Evolutionary conservation across 2,329 filamentous ascomycete species (phyloP), one percentile per base, ranked within the genome.

Genomic region (Pseudogymnoascus verrucosus): DNA sequence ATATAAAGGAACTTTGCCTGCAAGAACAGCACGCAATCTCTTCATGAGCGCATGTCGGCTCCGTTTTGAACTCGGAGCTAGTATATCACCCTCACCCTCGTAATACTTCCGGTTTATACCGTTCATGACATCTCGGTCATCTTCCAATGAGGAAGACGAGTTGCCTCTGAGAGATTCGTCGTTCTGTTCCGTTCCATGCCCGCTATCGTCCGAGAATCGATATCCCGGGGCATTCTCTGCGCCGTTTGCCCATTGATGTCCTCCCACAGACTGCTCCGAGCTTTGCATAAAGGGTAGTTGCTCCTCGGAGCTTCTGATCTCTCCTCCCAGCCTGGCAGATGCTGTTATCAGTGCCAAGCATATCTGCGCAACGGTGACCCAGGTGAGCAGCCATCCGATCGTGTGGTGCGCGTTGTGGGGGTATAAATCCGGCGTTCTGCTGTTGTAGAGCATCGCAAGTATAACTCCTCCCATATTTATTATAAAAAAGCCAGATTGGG

Each of bases 351-450:
- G 40, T 16, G 69, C 69, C 61, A 96, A 78, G 40, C 89, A 70
- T 14, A 89, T 81, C 77, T 96, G 93, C 0, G 82, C 85, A 62
- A 80, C 81, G 10, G 89, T 80, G 3, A 93, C 79, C 80, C 85
- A 89, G 2, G 89, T 93, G 31, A 89, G 82, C 44, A 90, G 80
- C 93, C 93, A 98, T 63, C 92, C 92, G 47, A 92, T 82, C 74
- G 89, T 91, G 77, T 91, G 86, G 74, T 96, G 92, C 14, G 88
- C 84, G 72, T 96, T 96, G 73, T 89, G 87, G 42, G 86, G 85
- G 73, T 96, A 96, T 21, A 97, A 78, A 72, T 96, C 90, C 0
- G 92, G 91, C 0, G 91, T 96, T 67, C 84, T 86, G 64, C 83
- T 81, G 73, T 95, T 91, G 79, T 96, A 96, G 36, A 91, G 78